Evolutionary conservation across 192 early-diverging fungal genomes (phyloP).

Genomic region (Globomyces pollinis-pini): DNA sequence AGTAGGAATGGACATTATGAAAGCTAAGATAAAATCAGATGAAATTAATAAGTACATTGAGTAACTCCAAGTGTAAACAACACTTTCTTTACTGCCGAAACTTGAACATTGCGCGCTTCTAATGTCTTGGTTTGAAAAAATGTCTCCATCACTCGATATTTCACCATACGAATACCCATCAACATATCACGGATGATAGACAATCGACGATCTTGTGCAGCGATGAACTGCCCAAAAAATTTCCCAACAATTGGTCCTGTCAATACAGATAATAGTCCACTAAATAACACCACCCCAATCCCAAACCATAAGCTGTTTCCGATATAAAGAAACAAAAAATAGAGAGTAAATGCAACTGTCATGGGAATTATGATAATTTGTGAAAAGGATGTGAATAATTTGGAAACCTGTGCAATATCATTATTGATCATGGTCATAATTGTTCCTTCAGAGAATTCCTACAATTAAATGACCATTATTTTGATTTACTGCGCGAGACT

Average conservation of each 20-base stretch:
- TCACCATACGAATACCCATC: slow-evolving; percentile 73
- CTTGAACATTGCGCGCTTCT: not conserved
- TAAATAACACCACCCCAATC: not conserved
- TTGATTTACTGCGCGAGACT: no score
- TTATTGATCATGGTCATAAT: slow-evolving; percentile 50
- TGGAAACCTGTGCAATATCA: not conserved
- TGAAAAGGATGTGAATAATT: not conserved
- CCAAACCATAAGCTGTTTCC: not conserved
- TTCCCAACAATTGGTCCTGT: not conserved
- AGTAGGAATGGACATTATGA: not conserved
- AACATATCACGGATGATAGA: slow-evolving; percentile 69
- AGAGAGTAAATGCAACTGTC: not conserved
- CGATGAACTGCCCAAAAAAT: not conserved
- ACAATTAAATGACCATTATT: no score
- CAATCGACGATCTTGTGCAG: slow-evolving; percentile 58
- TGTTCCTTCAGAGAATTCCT: slow-evolving; percentile 49
- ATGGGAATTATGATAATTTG: not conserved
- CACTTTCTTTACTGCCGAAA: not conserved
- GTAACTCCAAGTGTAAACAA: not conserved
- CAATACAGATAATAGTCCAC: not conserved
- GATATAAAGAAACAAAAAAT: not conserved
- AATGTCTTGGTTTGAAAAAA: slow-evolving; percentile 7
- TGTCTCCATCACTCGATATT: slow-evolving; percentile 28
- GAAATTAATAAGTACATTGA: not conserved
- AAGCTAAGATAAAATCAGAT: not conserved